Conservation (phyloP, 495 filamentous ascomycete species). For the Usnea hakonensis region DNA sequence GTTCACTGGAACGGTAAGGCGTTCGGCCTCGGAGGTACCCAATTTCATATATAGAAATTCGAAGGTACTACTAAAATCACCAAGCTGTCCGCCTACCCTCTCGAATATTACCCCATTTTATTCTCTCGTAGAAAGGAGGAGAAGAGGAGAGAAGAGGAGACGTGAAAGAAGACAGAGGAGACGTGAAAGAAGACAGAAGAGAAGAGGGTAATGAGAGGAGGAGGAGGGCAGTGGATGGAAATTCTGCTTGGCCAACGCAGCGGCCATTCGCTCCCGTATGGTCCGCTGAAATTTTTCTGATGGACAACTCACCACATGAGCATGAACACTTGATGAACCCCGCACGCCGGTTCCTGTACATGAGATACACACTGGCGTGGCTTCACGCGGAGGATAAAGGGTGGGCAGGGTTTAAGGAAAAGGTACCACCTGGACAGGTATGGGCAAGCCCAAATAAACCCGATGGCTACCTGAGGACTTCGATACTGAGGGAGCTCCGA, state of each 20-base stretch:
- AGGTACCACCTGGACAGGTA: not conserved
- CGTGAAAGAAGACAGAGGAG: too few relatives aligned
- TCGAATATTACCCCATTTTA: slow-evolving; percentile 46
- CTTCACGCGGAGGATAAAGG: slow-evolving; percentile 1
- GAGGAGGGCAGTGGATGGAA: too few relatives aligned
- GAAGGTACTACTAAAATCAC: slow-evolving; percentile 52
- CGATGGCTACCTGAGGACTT: not conserved
- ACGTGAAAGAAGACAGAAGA: too few relatives aligned
- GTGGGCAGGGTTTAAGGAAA: slow-evolving; percentile 3
- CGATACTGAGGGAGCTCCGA: not conserved
- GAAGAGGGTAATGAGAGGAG: too few relatives aligned
- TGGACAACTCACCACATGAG: too few relatives aligned
- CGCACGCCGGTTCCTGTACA: slow-evolving; percentile 12
- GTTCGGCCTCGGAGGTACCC: slow-evolving; percentile 43
- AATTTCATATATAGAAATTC: slow-evolving; percentile 42
- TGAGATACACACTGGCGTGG: not conserved
- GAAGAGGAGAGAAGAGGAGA: too few relatives aligned
- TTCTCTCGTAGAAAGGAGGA: too few relatives aligned
- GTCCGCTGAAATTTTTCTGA: too few relatives aligned
- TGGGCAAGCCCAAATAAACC: slow-evolving; percentile 3
- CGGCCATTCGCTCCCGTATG: too few relatives aligned
- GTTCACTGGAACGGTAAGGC: slow-evolving; percentile 54
- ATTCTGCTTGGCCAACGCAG: too few relatives aligned
- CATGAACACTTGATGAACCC: too few relatives aligned
- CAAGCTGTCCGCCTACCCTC: slow-evolving; percentile 47